A percentile compares a stretch with the other conserved stretches of the same genome.
phyloP scores from a whole-genome alignment of 2,329 filamentous ascomycete genomes.

The Mycocentrospora acerina region DNA sequence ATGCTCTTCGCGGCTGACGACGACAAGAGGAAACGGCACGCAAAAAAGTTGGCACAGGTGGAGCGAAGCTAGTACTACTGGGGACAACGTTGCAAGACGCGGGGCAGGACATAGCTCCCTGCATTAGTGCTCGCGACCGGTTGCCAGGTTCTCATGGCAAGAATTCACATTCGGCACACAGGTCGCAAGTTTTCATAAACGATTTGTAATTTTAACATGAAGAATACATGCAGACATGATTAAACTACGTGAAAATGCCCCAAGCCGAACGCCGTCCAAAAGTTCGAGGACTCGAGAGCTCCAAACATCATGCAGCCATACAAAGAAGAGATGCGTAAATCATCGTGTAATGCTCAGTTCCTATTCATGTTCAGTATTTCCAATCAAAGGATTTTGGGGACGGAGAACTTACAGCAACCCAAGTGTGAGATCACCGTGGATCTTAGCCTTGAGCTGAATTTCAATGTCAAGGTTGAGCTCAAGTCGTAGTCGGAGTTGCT shows the following conservation, averaged over 20 bases:
- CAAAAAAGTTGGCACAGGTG: slow-evolving; percentile 24
- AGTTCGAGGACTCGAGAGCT: slow-evolving; percentile 14
- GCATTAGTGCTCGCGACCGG: slow-evolving; percentile 3
- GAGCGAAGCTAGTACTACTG: slow-evolving; percentile 4
- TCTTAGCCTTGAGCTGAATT: slow-evolving; percentile 65
- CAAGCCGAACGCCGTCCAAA: slow-evolving; percentile 28
- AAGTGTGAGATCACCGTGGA: slow-evolving; percentile 64
- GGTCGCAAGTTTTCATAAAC: too few species aligned
- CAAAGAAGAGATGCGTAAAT: slow-evolving; percentile 18
- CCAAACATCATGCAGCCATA: slow-evolving; percentile 13
- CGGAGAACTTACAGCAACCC: slow-evolving; percentile 51
- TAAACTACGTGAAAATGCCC: slow-evolving; percentile 22
- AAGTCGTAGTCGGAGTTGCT: slow-evolving; percentile 58
- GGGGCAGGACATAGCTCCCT: slow-evolving; percentile 12
- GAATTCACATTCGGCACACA: too few species aligned
- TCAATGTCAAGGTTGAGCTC: slow-evolving; percentile 65
- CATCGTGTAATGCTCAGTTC: slow-evolving; percentile 26
- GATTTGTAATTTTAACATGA: slow-evolving; percentile 17
- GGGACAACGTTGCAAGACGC: slow-evolving; percentile 6
- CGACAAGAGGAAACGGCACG: slow-evolving; percentile 1
- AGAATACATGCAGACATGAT: slow-evolving; percentile 19
- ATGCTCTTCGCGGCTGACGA: slow-evolving; percentile 17
- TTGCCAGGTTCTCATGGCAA: too few species aligned
- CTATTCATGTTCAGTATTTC: slow-evolving; percentile 24
- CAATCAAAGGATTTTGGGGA: neutral